Conservation (phyloP, 192 early-diverging fungal genomes). For the Spizellomyces sp. region DNA sequence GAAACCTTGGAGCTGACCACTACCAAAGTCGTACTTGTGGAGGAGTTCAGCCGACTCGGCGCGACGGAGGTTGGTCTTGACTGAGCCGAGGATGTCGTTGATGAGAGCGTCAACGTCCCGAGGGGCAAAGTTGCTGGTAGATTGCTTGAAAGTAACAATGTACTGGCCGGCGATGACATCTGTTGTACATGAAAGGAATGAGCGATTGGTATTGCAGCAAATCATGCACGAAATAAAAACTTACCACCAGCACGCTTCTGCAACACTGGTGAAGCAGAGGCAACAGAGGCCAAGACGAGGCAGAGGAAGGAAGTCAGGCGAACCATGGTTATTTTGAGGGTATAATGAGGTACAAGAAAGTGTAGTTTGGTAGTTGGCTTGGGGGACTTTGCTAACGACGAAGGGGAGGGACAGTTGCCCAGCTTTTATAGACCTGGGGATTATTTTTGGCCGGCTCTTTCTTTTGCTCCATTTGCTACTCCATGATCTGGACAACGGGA, state of each 20-base stretch:
- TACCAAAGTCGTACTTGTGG: slow-evolving; percentile 29
- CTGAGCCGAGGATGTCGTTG: slow-evolving; percentile 15
- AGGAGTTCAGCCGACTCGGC: slow-evolving; percentile 11
- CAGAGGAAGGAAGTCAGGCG: background rate
- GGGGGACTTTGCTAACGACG: too few relatives aligned
- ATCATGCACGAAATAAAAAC: too few relatives aligned
- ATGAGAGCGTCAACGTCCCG: slow-evolving; percentile 13
- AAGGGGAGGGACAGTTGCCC: too few relatives aligned
- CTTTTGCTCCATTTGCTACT: too few relatives aligned
- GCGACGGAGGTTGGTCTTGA: background rate
- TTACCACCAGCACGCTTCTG: slow-evolving; percentile 1
- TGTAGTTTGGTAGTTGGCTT: too few relatives aligned
- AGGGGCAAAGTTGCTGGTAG: slow-evolving; percentile 3
- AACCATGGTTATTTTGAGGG: too few relatives aligned
- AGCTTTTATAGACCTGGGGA: too few relatives aligned
- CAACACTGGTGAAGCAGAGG: slow-evolving; percentile 16
- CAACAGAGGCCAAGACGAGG: slow-evolving; percentile 17
- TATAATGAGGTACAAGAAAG: too few relatives aligned
- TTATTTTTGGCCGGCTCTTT: too few relatives aligned
- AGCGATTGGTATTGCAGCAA: too few relatives aligned
- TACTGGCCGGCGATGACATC: slow-evolving; percentile 24
- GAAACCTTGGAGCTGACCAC: slow-evolving; percentile 21
- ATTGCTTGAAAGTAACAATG: slow-evolving; percentile 21
- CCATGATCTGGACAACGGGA: too few relatives aligned
- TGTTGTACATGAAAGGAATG: background rate